These are phyloP conservation scores for Apiospora aurea DNA, from an alignment of 2,329 filamentous ascomycete genomes.

Conservation along the genomic window DNA sequence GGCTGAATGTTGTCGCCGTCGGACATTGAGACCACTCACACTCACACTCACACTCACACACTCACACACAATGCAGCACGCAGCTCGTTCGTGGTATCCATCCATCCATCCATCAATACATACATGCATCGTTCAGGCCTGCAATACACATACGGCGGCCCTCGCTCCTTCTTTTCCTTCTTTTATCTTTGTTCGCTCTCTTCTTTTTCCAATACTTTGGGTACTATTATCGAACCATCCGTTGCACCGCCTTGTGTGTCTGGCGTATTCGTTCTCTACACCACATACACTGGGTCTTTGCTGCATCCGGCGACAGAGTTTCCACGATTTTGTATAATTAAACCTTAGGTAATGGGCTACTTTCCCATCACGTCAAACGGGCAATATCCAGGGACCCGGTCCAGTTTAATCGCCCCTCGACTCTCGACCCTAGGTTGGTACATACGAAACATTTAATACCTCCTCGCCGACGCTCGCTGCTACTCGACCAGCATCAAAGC, in stretches of 20 bases:
- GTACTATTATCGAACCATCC: not conserved
- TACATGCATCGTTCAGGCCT: not conserved
- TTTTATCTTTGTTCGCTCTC: not conserved
- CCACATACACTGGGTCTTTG: not conserved
- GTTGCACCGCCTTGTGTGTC: not conserved
- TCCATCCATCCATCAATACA: not conserved
- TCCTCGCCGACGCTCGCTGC: not conserved
- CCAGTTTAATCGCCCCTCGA: constrained; percentile 1
- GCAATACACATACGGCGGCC: not conserved
- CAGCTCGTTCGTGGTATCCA: not conserved
- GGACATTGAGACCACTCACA: not conserved
- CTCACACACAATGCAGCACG: not conserved
- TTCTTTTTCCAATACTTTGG: not conserved
- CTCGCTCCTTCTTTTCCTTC: constrained; percentile 2
- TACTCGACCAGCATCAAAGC: not conserved
- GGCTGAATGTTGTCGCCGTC: constrained; percentile 4
- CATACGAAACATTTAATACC: constrained; percentile 16
- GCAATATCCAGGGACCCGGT: constrained; percentile 1
- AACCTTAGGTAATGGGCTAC: constrained; percentile 11
- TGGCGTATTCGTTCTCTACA: constrained; percentile 2
- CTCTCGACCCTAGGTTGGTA: not conserved
- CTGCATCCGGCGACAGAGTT: constrained; percentile 3
- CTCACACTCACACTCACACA: not conserved
- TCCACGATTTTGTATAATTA: constrained; percentile 17
- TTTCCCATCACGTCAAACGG: constrained; percentile 13